These are phyloP conservation scores for Effrenium voratum DNA, from an alignment of 73 alveolate species.

Conservation along the genomic window DNA sequence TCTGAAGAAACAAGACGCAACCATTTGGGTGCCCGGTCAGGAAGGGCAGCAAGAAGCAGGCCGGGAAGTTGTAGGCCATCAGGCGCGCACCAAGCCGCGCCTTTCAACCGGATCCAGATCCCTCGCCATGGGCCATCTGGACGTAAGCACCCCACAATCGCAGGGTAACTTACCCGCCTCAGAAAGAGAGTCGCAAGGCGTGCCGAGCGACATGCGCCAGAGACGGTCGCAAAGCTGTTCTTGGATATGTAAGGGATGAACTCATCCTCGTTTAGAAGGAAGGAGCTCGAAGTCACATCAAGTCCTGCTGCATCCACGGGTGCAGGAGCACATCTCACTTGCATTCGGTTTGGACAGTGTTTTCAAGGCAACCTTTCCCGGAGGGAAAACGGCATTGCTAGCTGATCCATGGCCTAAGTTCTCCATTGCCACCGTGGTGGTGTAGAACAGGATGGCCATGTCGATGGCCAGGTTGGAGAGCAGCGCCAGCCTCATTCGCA, in stretches of 20 bases:
- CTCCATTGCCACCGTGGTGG: conserved; percentile 49
- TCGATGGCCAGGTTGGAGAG: conserved; percentile 65
- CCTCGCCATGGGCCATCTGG: too few relatives aligned
- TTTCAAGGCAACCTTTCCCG: too few relatives aligned
- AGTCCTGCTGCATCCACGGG: background rate
- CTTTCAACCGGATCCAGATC: too few relatives aligned
- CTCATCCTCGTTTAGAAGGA: conserved; percentile 74
- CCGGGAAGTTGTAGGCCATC: conserved; percentile 62
- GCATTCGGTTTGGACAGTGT: too few relatives aligned
- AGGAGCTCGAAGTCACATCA: background rate
- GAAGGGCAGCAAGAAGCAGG: conserved; percentile 82
- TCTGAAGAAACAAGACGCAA: too few relatives aligned
- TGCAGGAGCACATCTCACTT: background rate
- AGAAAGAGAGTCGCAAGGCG: background rate
- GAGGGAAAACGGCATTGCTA: too few relatives aligned
- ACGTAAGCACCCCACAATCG: too few relatives aligned
- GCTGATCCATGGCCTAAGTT: conserved; percentile 44
- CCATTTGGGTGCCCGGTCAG: background rate
- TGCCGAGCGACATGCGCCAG: background rate
- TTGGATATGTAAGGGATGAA: background rate
- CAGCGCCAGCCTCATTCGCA: conserved; percentile 46
- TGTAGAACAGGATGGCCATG: conserved; percentile 75
- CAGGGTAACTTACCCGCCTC: conserved; percentile 42
- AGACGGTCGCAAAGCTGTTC: too few relatives aligned
- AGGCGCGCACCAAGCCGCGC: conserved; percentile 73